Evolutionary conservation across 2,329 filamentous ascomycete genomes (phyloP), one percentile per base, ranked within the genome.

Genomic region (Xylariales sp.): DNA sequence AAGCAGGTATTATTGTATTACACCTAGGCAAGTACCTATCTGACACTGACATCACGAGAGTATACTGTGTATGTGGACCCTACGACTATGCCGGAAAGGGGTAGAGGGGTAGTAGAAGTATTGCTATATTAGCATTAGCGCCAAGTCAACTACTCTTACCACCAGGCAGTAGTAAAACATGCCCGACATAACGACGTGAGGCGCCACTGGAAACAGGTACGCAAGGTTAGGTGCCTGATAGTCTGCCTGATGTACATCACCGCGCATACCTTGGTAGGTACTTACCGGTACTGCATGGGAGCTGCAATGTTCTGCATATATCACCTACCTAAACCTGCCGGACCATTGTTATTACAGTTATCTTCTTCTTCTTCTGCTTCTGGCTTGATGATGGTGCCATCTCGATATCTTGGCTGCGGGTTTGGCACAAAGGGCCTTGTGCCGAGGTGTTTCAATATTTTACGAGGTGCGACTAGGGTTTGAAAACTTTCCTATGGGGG

Each of bases 31-130:
- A 41, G 39, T 34, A 34, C 32, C 32, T 5, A 5, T 34, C 32
- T 53, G 55, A 62, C 23, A 46, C 56, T 65, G 68, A 70, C 68
- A 70, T 70, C 62, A 70, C 55, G 49, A 50, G 1, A 43, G 46
- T 28, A 46, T 18, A 14, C 54, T 32, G 1, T 18, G n/a, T 23
- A 23, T 23, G 23, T 23, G 23, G 23, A 23, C 23, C 23, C 23
- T 23, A 23, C 23, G 1, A 12, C 62, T 50, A 65, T 50, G 32
- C 59, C 7, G n/a, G 28, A 62, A 62, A 41, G 18, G 34, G 65
- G 61, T 56, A 34, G 65, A 67, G 65, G 65, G 60, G 65, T 50
- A 60, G 23, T 12, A 7, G 32, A 28, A 28, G 5, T 41, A 16
- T 6, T 64, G 43, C 65, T 10, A n/a, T 16, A 55, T 59, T 32